Evolutionary conservation across 768 basidiomycete genomes (phyloP).

Genomic region (Gelatoporia subvermispora): DNA sequence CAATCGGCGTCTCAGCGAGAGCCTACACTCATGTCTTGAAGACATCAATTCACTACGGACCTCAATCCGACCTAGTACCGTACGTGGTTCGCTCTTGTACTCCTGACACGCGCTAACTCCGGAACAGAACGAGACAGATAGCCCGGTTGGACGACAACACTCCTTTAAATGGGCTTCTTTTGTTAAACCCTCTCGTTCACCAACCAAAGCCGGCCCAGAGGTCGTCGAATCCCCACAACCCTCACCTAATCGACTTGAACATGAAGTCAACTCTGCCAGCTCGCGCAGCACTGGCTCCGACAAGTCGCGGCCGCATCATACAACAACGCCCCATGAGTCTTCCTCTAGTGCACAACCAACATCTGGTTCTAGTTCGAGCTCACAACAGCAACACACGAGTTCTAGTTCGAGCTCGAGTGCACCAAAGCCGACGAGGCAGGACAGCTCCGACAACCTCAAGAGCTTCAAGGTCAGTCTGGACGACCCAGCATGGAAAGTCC

Average conservation of each 20-base stretch:
- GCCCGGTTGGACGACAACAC: constrained; percentile 59
- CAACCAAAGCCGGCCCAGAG: constrained; percentile 53
- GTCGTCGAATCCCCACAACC: constrained; percentile 69
- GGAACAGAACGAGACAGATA: constrained; percentile 14
- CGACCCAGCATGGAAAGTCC: constrained; percentile 97
- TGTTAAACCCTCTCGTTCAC: constrained; percentile 71
- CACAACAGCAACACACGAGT: neutral
- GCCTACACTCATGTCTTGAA: constrained; percentile 60
- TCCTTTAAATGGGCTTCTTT: constrained; percentile 90
- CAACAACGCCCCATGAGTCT: constrained; percentile 3
- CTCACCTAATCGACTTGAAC: constrained; percentile 75
- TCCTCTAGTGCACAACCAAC: constrained; percentile 4
- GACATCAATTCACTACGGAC: constrained; percentile 46
- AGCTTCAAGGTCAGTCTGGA: constrained; percentile 97
- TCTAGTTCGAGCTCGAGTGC: constrained; percentile 19
- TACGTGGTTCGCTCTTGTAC: neutral
- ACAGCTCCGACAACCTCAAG: constrained; percentile 73
- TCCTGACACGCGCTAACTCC: neutral
- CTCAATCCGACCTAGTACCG: constrained; percentile 4
- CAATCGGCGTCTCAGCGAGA: constrained; percentile 62
- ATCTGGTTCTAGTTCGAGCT: neutral
- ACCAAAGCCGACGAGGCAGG: constrained; percentile 41
- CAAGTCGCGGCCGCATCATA: constrained; percentile 3
- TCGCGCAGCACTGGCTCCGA: constrained; percentile 9
- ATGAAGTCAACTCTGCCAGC: constrained; percentile 41